A percentile compares a stretch with the other conserved stretches of the same genome.
Conservation (phyloP, 2,329 filamentous ascomycete species). For the Venturia nashicola region DNA sequence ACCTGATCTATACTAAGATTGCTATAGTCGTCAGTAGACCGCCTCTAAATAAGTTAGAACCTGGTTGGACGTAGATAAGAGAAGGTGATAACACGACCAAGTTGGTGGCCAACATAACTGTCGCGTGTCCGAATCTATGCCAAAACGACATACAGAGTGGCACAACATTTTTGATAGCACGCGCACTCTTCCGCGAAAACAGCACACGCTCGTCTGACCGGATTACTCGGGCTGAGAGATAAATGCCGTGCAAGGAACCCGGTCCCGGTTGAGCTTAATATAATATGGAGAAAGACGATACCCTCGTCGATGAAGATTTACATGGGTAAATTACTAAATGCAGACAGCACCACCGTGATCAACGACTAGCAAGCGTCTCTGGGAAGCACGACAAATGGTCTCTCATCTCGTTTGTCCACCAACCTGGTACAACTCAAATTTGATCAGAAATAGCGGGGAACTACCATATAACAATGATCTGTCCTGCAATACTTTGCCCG, state of each 20-base stretch:
- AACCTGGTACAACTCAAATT: not conserved
- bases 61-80: no score
- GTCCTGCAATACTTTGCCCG: not conserved
- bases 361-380: not conserved
- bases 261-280: not conserved
- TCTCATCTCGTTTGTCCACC: not conserved
- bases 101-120: no score
- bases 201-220: not conserved
- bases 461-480: not conserved
- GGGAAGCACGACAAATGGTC: not conserved
- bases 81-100: no score
- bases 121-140: no score
- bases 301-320: not conserved
- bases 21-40: no score
- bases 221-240: not conserved
- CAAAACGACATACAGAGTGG: no score
- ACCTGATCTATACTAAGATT: no score
- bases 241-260: not conserved
- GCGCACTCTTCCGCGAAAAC: not conserved
- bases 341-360: not conserved
- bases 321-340: not conserved
- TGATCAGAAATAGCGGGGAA: not conserved
- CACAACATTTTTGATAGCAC: not conserved
- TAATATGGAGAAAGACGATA: not conserved
- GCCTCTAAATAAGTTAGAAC: no score